These are phyloP conservation scores for Teunomyces barrocoloradensis DNA, from an alignment of 805 yeast genomes.

Conservation along the genomic window DNA sequence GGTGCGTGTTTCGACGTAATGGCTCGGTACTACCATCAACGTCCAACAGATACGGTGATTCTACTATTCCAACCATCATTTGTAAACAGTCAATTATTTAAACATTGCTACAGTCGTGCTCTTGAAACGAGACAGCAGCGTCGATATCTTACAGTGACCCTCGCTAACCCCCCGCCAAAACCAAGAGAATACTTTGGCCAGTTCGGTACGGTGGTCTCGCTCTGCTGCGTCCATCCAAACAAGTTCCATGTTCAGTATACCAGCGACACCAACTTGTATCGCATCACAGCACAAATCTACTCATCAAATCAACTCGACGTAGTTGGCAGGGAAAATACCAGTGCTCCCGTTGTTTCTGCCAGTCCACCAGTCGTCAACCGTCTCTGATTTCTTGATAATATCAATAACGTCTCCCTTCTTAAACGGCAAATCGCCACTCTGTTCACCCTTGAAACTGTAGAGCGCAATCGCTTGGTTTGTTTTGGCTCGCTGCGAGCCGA, in stretches of 20 bases:
- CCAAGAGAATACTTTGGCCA: not conserved
- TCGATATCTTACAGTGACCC: not conserved
- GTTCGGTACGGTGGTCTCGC: not conserved
- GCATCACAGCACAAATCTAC: not conserved
- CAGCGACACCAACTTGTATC: not conserved
- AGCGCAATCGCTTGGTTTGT: constrained; percentile 86
- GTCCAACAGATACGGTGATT: not conserved
- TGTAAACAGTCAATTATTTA: not conserved
- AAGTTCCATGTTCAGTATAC: not conserved
- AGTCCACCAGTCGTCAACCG: constrained; percentile 98
- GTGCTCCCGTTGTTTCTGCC: constrained; percentile 80
- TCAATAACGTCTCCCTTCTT: constrained; percentile 92
- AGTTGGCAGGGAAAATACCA: constrained; percentile 97
- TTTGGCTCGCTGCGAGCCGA: constrained; percentile 35
- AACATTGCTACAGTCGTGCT: not conserved
- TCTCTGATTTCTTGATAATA: constrained; percentile 79
- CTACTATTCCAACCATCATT: not conserved
- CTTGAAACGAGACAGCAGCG: not conserved
- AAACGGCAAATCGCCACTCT: constrained; percentile 89
- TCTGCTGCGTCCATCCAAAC: not conserved
- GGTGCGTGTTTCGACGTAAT: not conserved
- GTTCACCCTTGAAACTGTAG: constrained; percentile 87
- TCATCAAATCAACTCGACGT: constrained; percentile 67
- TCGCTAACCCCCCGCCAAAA: not conserved
- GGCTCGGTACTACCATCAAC: not conserved